phyloP scores from a whole-genome alignment of 345 rosid species.

The Hypericum androsaemum region DNA sequence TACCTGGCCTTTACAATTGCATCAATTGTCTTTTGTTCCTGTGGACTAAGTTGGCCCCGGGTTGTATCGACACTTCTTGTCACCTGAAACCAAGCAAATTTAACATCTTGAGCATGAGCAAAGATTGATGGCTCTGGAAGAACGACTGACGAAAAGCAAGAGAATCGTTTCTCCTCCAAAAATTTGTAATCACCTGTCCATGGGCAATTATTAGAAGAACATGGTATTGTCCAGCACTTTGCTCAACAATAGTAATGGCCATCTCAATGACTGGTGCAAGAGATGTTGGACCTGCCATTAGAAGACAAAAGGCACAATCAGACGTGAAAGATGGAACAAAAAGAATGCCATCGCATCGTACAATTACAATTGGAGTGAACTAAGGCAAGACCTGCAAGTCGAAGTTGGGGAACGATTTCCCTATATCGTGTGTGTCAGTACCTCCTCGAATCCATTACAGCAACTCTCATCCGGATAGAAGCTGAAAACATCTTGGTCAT shows the following conservation, averaged over 20 bases:
- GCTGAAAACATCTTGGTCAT: neutral
- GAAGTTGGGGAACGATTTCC: conserved; percentile 68
- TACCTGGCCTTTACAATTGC: conserved; percentile 5
- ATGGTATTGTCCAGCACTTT: conserved; percentile 90
- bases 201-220: conserved; percentile 90
- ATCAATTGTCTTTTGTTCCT: neutral
- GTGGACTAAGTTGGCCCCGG: conserved; percentile 1
- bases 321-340: neutral
- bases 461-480: neutral
- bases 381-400: conserved; percentile 57
- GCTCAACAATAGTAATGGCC: conserved; percentile 88
- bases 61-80: conserved; percentile 2
- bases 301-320: neutral
- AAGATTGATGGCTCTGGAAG: no score
- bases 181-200: conserved; percentile 60
- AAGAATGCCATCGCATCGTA: neutral
- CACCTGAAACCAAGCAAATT: neutral
- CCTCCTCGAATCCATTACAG: conserved; percentile 10
- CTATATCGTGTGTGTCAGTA: conserved; percentile 53
- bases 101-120: neutral
- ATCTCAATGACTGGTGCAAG: conserved; percentile 90
- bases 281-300: conserved; percentile 77
- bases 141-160: no score
- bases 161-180: no score
- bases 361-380: neutral